phyloP scores from a whole-genome alignment of 768 basidiomycete genomes.

The Daedaleopsis sinensis region DNA sequence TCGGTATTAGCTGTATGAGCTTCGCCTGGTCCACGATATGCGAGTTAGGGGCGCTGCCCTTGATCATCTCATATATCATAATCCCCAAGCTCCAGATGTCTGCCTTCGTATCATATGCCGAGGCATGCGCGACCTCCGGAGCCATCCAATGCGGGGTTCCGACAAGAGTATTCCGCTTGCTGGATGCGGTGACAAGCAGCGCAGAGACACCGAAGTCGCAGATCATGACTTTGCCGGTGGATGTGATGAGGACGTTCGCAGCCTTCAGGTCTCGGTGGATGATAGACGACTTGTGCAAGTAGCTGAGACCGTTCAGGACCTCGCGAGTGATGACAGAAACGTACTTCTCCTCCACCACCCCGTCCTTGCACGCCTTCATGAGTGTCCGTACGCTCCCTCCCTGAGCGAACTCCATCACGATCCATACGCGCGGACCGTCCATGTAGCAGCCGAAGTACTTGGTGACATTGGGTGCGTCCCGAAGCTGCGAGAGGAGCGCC shows the following conservation, averaged over 20 bases:
- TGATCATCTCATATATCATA: slow-evolving; percentile 94
- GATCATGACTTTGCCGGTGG: slow-evolving; percentile 88
- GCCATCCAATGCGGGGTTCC: slow-evolving; percentile 99
- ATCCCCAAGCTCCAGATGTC: slow-evolving; percentile 99
- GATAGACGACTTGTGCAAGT: slow-evolving; percentile 91
- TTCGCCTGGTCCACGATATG: slow-evolving; percentile 80
- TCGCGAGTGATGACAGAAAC: slow-evolving; percentile 88
- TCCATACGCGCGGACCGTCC: slow-evolving; percentile 96
- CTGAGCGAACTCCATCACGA: slow-evolving; percentile 96
- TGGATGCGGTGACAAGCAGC: slow-evolving; percentile 77
- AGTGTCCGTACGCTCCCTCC: slow-evolving; percentile 93
- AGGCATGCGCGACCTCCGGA: slow-evolving; percentile 90
- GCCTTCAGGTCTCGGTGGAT: slow-evolving; percentile 99
- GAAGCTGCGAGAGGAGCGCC: slow-evolving; percentile 84
- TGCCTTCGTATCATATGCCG: slow-evolving; percentile 96
- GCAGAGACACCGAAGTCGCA: slow-evolving; percentile 99
- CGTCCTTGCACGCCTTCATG: slow-evolving; percentile 83
- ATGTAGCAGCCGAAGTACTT: slow-evolving; percentile 97
- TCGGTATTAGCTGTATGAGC: slow-evolving; percentile 89
- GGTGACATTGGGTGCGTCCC: slow-evolving; percentile 89
- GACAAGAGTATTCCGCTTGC: slow-evolving; percentile 94
- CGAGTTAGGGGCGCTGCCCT: slow-evolving; percentile 93
- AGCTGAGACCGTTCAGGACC: slow-evolving; percentile 82
- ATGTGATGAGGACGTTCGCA: slow-evolving; percentile 92
- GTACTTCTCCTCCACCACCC: slow-evolving; percentile 86